Percentiles rank a stretch among this genome's conserved stretches.
Conservation (phyloP, 805 yeast species). For the Saccharomycopsis microspora region DNA sequence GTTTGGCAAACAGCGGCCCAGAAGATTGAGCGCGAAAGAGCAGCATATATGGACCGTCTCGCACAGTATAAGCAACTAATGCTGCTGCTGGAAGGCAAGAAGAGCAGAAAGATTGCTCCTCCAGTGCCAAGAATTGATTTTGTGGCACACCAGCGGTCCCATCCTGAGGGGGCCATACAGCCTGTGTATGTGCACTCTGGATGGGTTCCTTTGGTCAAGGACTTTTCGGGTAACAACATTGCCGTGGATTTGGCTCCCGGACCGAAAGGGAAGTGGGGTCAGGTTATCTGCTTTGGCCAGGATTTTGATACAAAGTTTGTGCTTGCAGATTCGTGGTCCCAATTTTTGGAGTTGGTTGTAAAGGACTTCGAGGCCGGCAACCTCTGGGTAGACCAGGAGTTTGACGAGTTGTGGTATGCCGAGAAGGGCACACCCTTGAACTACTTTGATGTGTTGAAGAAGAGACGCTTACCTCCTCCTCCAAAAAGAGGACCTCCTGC, state of each 20-base stretch:
- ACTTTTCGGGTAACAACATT: conserved; percentile 82
- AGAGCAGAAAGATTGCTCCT: conserved; percentile 14
- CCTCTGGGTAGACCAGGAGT: conserved; percentile 55
- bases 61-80: conserved; percentile 14
- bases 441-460: conserved; percentile 29
- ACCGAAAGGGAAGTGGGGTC: conserved; percentile 74
- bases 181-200: conserved; percentile 72
- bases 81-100: conserved; percentile 18
- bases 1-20: conserved; percentile 74
- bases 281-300: conserved; percentile 85
- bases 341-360: conserved; percentile 69
- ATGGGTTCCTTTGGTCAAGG: conserved; percentile 91
- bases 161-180: conserved; percentile 70
- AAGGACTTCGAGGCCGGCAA: conserved; percentile 81
- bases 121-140: conserved; percentile 23
- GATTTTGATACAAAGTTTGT: conserved; percentile 88
- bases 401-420: conserved; percentile 49
- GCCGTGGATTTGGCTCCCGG: conserved; percentile 87
- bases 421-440: conserved; percentile 61
- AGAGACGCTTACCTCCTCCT: conserved; percentile 21
- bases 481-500: conserved; percentile 4
- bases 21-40: conserved; percentile 22
- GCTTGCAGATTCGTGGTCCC: conserved; percentile 82
- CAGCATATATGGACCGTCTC: conserved; percentile 17
- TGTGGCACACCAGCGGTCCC: conserved; percentile 37